Evolutionary conservation across 2,329 filamentous ascomycete genomes (phyloP).

Genomic region (Cercospora sp.): DNA sequence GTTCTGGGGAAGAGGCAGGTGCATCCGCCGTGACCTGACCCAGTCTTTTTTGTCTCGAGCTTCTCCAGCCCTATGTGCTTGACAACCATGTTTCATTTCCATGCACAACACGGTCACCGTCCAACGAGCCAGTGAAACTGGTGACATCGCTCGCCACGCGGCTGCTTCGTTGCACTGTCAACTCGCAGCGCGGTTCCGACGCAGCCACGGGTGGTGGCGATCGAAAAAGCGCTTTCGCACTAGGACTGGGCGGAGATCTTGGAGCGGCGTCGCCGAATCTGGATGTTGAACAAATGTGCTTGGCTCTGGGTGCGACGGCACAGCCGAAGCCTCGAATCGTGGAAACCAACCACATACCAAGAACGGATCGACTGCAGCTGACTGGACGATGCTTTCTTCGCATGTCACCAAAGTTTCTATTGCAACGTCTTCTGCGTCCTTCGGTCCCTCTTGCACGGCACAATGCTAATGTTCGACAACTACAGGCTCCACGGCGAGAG

Average conservation of each 20-base stretch:
- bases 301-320: constrained; percentile 21
- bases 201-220: not conserved
- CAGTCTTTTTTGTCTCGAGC: not conserved
- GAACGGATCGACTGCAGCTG: constrained; percentile 13
- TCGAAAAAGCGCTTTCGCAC: not conserved
- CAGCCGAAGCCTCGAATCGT: constrained; percentile 20
- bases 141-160: not conserved
- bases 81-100: not conserved
- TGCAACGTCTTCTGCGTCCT: constrained; percentile 1
- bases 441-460: not conserved
- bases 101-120: not conserved
- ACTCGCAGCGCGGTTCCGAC: not conserved
- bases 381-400: constrained; percentile 6
- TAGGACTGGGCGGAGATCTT: not conserved
- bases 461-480: constrained; percentile 22
- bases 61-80: constrained; percentile 5
- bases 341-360: constrained; percentile 12
- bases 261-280: constrained; percentile 8
- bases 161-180: not conserved
- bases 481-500: constrained; percentile 59
- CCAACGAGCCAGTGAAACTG: not conserved
- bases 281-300: constrained; percentile 12
- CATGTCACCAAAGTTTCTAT: constrained; percentile 5
- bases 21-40: not conserved
- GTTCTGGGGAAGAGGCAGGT: not conserved